Base-by-base conservation (phyloP, 2,329 filamentous ascomycete species). In the Aspergillus amoenus region DNA sequence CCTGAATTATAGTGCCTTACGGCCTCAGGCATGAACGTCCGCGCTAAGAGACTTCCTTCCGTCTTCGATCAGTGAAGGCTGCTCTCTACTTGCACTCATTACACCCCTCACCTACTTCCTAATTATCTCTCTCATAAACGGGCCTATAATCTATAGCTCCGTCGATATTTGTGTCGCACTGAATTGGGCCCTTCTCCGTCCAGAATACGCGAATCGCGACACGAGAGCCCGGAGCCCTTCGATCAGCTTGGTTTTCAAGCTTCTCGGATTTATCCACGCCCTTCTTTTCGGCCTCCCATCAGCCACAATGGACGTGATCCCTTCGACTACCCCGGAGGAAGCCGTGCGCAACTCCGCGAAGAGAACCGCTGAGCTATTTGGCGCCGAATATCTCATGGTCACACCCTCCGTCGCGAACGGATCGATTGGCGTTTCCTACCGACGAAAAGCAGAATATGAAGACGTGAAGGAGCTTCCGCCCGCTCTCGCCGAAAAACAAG, bases 401-500 rank as follows among this genome's bases (percentile, higher is more conserved):
- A 69, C 74, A 41, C 71, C 78, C 24, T 76, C 79, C 30, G 76
- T 78, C 37, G 66, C 66, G 53, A 71, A 73, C 55, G 74, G 73
- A 24, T 75, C 75, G 32, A 77, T 79, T 59, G 73, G 74, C 32
- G 66, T 76, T 22, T 78, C 76, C 41, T 79, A 79, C 66, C 71
- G 77, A 61, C 67, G 76, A 57, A 78, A 76, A 70, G 70, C 69
- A 55, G 92, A 97, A 78, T 97, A 96, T 74, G 84, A 87, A 65
- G 80, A 87, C 68, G 88, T 94, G 21, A 85, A 86, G 70, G 88
- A 89, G 61, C 82, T 97, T 3, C 93, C 93, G 5, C 84, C 88
- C 21, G 85, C 85, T 1, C 82, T 97, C 18, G 90, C 90, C 37
- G 88, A 90, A 21, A 94, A 93, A 71, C 88, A 93, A 73, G 88